A percentile compares a stretch with the other conserved stretches of the same genome.
These are phyloP conservation scores for Cryptosporidium viatorum DNA, from an alignment of 169 alveolate genomes.

Conservation along the genomic window DNA sequence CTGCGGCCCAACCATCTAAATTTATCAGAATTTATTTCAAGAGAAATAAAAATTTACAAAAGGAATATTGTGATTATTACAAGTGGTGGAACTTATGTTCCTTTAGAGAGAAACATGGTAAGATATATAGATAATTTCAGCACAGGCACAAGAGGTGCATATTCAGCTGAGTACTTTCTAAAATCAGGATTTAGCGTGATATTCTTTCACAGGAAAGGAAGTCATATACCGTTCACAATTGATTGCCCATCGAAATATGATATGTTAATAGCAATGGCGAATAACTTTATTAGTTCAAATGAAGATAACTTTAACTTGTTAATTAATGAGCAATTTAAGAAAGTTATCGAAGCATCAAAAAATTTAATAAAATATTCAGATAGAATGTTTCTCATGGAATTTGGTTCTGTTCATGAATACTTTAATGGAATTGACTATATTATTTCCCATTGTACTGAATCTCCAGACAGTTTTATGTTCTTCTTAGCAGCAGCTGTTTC, in stretches of 20 bases:
- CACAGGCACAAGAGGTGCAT: constrained; percentile 90
- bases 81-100: constrained; percentile 92
- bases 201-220: constrained; percentile 79
- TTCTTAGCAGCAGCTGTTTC: constrained; percentile 90
- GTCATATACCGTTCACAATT: constrained; percentile 79
- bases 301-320: constrained; percentile 1
- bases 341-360: constrained; percentile 33
- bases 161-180: constrained; percentile 85
- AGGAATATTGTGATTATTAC: constrained; percentile 82
- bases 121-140: constrained; percentile 89
- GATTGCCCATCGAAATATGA: constrained; percentile 57
- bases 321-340: background rate
- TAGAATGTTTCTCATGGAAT: constrained; percentile 76
- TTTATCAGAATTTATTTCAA: background rate
- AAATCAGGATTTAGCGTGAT: constrained; percentile 80
- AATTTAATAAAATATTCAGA: constrained; percentile 48
- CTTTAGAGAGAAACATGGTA: constrained; percentile 87
- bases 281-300: background rate
- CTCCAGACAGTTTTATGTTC: constrained; percentile 51
- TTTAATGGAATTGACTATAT: constrained; percentile 75
- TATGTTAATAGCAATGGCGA: background rate
- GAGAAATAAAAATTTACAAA: constrained; percentile 6
- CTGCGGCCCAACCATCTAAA: background rate
- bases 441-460: constrained; percentile 25
- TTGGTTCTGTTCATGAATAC: constrained; percentile 80